A percentile compares a stretch with the other conserved stretches of the same genome.
These are phyloP conservation scores for Clausena lansium DNA, from an alignment of 345 rosid species.

Conservation along the genomic window DNA sequence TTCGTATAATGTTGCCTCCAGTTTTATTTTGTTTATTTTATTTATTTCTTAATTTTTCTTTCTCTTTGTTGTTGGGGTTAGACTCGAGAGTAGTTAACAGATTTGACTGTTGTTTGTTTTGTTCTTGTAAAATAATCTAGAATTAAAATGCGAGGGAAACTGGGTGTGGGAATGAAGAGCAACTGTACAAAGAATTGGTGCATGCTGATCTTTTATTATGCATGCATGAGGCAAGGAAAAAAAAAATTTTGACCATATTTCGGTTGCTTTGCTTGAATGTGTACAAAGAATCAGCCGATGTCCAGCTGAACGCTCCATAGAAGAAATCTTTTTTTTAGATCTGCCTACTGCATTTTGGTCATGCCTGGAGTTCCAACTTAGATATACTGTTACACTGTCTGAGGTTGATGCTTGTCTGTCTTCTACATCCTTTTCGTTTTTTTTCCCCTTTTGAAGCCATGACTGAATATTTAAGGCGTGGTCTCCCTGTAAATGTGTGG, in stretches of 20 bases:
- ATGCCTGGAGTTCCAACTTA: not conserved
- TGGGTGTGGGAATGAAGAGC: not conserved
- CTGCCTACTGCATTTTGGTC: not conserved
- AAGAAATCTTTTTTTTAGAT: not conserved
- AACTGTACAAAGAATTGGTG: slow-evolving; percentile 16
- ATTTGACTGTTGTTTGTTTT: not conserved
- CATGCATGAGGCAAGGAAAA: slow-evolving; percentile 26
- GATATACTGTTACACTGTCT: not conserved
- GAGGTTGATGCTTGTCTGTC: not conserved
- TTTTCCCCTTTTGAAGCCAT: not conserved
- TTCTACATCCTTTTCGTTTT: not conserved
- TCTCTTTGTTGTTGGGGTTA: not conserved
- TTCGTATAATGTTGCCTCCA: slow-evolving; percentile 15
- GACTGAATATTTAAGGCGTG: not conserved
- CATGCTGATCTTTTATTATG: slow-evolving; percentile 41
- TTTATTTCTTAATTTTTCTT: not conserved
- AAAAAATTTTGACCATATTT: not conserved
- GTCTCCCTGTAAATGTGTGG: not conserved
- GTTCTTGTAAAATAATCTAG: slow-evolving; percentile 24
- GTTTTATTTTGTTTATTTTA: not conserved
- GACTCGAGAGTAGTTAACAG: not conserved
- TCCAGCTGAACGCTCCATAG: not conserved
- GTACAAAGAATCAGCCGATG: not conserved
- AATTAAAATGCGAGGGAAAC: not conserved
- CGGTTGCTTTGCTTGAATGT: slow-evolving; percentile 9